A percentile compares a stretch with the other conserved stretches of the same genome.
Evolutionary conservation across 2,329 filamentous ascomycete genomes (phyloP).

Genomic region (Aspergillus ustus): DNA sequence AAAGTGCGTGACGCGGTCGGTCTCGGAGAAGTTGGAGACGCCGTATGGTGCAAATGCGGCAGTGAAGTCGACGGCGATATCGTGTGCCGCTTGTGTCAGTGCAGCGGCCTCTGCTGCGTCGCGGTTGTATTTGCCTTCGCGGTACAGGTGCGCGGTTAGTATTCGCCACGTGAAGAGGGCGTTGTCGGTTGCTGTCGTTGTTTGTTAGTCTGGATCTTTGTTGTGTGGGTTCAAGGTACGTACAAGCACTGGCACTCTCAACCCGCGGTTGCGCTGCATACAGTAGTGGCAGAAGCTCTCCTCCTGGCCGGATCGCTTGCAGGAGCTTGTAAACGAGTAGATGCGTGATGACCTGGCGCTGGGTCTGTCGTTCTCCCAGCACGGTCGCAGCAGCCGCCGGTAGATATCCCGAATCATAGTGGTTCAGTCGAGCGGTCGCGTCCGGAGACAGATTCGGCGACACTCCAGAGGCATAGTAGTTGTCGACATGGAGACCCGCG

Average conservation of each 20-base stretch:
- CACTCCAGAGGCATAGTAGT: constrained; percentile 34
- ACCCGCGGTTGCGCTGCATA: constrained; percentile 2
- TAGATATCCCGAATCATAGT: constrained; percentile 28
- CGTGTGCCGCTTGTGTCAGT: not conserved
- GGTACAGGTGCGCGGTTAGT: constrained; percentile 31
- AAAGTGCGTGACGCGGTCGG: constrained; percentile 27
- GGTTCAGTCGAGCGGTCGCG: constrained; percentile 6
- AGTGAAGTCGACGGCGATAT: constrained; percentile 23
- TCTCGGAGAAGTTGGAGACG: constrained; percentile 16
- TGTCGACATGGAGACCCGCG: constrained; percentile 41
- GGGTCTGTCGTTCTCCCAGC: constrained; percentile 18
- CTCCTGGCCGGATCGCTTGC: constrained; percentile 23
- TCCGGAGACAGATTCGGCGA: constrained; percentile 9
- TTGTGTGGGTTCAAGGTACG: not conserved
- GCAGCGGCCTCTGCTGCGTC: not conserved
- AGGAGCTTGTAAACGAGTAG: constrained; percentile 26
- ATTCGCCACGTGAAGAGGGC: constrained; percentile 35
- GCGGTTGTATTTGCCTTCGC: not conserved
- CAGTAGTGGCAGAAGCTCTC: constrained; percentile 15
- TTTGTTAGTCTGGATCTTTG: too few species aligned
- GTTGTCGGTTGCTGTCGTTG: constrained; percentile 15
- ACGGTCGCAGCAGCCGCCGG: constrained; percentile 22
- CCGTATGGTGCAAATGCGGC: constrained; percentile 29
- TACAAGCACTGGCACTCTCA: not conserved
- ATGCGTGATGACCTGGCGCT: constrained; percentile 29